Evolutionary conservation across 1,284 basidiomycete genomes (phyloP).

Genomic region (Neolentinus lepideus): DNA sequence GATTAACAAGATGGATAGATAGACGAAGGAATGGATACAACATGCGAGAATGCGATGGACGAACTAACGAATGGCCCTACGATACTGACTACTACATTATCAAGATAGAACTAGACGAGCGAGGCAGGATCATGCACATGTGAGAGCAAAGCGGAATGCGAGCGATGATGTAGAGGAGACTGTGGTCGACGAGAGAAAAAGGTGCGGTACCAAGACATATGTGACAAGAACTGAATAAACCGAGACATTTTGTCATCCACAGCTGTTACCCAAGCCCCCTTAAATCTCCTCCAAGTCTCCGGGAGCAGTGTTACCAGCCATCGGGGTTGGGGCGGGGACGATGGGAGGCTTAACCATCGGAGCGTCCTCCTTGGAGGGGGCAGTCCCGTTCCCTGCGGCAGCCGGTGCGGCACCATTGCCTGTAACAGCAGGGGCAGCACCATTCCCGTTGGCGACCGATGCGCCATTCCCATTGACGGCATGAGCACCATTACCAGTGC

Average conservation of each 20-base stretch:
- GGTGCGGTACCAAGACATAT: not conserved
- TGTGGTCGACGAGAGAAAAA: not conserved
- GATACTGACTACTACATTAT: not conserved
- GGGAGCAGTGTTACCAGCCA: too few relatives aligned
- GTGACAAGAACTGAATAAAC: not conserved
- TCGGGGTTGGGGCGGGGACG: too few relatives aligned
- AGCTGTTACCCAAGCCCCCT: not conserved
- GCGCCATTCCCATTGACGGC: not conserved
- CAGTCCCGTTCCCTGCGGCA: not conserved
- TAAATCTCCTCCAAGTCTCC: not conserved
- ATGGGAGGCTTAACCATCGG: too few relatives aligned
- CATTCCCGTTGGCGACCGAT: not conserved
- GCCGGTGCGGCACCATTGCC: not conserved
- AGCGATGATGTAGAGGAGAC: not conserved
- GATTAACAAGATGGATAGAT: too few relatives aligned
- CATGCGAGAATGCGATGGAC: not conserved
- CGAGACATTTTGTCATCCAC: not conserved
- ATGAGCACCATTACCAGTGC: not conserved
- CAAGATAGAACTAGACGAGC: not conserved
- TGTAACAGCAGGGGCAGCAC: not conserved
- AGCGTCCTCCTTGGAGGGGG: not conserved
- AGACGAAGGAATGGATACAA: too few relatives aligned
- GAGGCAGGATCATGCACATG: not conserved
- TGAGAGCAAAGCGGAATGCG: not conserved
- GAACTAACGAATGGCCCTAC: not conserved